Conservation (phyloP, 2,329 filamentous ascomycete species). For the Aspergillus sp. region DNA sequence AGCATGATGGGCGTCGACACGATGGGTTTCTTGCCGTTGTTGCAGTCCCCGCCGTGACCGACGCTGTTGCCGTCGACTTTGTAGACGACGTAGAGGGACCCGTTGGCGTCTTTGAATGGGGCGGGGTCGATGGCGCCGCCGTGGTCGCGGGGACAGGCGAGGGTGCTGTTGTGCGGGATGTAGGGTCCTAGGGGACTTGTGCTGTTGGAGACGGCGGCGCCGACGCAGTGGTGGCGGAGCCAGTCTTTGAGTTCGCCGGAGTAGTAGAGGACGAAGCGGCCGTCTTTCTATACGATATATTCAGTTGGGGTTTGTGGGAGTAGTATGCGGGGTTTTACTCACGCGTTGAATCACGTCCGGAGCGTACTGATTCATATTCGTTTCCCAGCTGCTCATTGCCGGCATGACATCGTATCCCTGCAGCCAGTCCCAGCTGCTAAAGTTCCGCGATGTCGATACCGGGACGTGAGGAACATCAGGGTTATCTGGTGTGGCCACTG, state of each 20-base stretch:
- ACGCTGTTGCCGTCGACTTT: conserved; percentile 65
- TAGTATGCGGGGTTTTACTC: conserved; percentile 13
- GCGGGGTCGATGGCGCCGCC: conserved; percentile 66
- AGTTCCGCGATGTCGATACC: conserved; percentile 52
- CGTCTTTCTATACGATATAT: conserved; percentile 30
- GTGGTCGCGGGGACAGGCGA: conserved; percentile 54
- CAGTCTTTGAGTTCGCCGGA: conserved; percentile 48
- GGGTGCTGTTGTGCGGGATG: conserved; percentile 45
- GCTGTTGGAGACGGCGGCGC: conserved; percentile 50
- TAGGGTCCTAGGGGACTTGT: conserved; percentile 48
- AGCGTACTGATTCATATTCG: conserved; percentile 58
- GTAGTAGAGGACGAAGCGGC: conserved; percentile 62
- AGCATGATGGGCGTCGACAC: conserved; percentile 40
- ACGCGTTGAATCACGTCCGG: conserved; percentile 58
- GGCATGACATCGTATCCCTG: conserved; percentile 55
- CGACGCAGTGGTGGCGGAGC: conserved; percentile 57
- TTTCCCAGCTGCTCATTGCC: conserved; percentile 54
- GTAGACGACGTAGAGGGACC: conserved; percentile 61
- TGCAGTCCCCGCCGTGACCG: conserved; percentile 47
- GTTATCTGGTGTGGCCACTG: conserved; percentile 24
- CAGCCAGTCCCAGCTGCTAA: conserved; percentile 50
- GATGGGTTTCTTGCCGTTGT: conserved; percentile 41
- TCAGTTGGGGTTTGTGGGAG: too few species aligned
- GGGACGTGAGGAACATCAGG: conserved; percentile 49
- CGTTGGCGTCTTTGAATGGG: conserved; percentile 58